Base-by-base conservation (phyloP, 2,329 filamentous ascomycete genomes). In the Apiospora pterosperma region DNA sequence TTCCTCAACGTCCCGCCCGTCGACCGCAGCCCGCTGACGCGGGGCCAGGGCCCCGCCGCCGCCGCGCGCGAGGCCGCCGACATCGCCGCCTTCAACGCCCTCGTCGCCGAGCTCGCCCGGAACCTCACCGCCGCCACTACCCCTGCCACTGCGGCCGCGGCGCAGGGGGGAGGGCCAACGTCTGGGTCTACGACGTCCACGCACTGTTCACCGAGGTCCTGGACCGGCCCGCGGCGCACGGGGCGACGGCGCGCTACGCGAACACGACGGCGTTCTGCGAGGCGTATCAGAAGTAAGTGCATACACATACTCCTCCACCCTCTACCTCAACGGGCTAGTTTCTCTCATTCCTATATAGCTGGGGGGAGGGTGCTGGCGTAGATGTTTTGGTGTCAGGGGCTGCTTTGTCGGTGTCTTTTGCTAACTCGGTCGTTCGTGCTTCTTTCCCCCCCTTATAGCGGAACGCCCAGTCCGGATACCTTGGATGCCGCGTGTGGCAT, bases 1-100 rank as follows among this genome's bases (percentile, higher is more conserved):
- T 80, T 90, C 62, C 67, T 90, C 36, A 87, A 82, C 62, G 86
- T 89, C 0, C 88, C 88, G 1, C 84, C 84, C 1, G 75, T 89
- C 3, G 80, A 90, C 64, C 79, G 83, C 11, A 81, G 81, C 42
- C 86, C 86, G 0, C 68, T 84, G 62, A 82, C 80, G 0, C 69
- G 80, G 8, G 76, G 71, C 1, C 78, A 83, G 63, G 79, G 77
- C 6, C 67, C 71, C 2, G 64, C 66, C 16, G 70, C 75, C 5
- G 74, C 78, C 23, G 73, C 72, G 6, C 61, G 68, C 2, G 76
- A 81, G 69, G 78, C 77, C 8, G 77, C 74, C 3, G 84, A 81
- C 23, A 80, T 89, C 63, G 71, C 71, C 4, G 78, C 79, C 25
- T 89, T 83, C 79, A 89, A 89, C 67, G 69, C 69, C 28, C 75